These are phyloP conservation scores for Huiozyma naganishii DNA, from an alignment of 805 yeast species.

Conservation along the genomic window DNA sequence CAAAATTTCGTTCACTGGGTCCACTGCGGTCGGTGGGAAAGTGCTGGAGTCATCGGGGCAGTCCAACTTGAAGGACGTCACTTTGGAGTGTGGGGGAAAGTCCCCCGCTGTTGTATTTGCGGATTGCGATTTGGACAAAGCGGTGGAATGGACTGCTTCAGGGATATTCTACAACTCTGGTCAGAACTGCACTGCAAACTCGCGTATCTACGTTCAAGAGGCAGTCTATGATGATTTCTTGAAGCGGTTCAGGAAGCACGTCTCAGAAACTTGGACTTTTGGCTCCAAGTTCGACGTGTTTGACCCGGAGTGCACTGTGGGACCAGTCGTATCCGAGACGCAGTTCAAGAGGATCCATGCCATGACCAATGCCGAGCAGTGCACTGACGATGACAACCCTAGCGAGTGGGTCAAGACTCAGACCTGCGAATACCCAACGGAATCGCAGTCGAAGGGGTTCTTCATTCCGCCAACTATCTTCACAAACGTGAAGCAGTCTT, in stretches of 20 bases:
- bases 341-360: constrained; percentile 35
- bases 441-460: constrained; percentile 16
- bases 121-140: constrained; percentile 33
- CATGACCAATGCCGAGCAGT: constrained; percentile 31
- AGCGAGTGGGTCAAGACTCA: constrained; percentile 35
- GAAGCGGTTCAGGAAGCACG: constrained; percentile 28
- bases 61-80: constrained; percentile 32
- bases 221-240: constrained; percentile 38
- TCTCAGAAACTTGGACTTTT: constrained; percentile 38
- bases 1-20: constrained; percentile 41
- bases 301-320: constrained; percentile 29
- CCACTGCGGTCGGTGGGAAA: constrained; percentile 33
- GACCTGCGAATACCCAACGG: constrained; percentile 22
- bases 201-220: constrained; percentile 43
- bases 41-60: constrained; percentile 29
- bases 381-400: constrained; percentile 17
- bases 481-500: constrained; percentile 29
- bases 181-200: constrained; percentile 51
- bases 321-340: constrained; percentile 42
- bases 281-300: constrained; percentile 45
- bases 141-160: constrained; percentile 35
- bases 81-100: constrained; percentile 39
- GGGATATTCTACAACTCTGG: constrained; percentile 49
- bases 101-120: constrained; percentile 35
- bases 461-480: constrained; percentile 36